Percentiles rank a stretch among this genome's conserved stretches.
Conservation (phyloP, 2,329 filamentous ascomycete species). For the Botrytis byssoidea region DNA sequence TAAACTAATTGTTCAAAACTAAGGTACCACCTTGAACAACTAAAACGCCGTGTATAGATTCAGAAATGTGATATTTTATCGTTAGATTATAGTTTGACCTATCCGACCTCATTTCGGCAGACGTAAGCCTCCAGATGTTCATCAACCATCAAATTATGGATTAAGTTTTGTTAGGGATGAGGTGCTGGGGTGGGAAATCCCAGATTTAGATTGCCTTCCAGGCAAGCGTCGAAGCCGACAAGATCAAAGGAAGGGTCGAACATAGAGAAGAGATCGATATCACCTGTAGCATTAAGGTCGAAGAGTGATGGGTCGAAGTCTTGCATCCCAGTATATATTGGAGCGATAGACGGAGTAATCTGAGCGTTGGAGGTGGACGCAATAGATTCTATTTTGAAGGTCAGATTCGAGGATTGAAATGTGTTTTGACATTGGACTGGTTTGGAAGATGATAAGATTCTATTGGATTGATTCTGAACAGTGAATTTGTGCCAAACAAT, state of each 20-base stretch:
- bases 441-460: neutral
- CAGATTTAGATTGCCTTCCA: constrained; percentile 30
- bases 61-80: neutral
- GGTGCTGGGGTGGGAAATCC: constrained; percentile 23
- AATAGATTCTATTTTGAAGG: neutral
- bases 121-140: neutral
- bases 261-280: constrained; percentile 32
- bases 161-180: neutral
- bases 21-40: neutral
- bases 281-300: constrained; percentile 22
- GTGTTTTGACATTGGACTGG: fast-evolving
- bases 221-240: constrained; percentile 30
- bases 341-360: neutral
- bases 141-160: no score
- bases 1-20: neutral
- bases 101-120: neutral
- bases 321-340: constrained; percentile 13
- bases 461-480: neutral
- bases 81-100: neutral
- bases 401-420: neutral
- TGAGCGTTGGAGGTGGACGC: neutral
- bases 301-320: constrained; percentile 29
- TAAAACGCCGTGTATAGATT: neutral
- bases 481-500: neutral
- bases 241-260: constrained; percentile 34